Evolutionary conservation across 805 yeast species (phyloP).

Genomic region (Pichia heedii): DNA sequence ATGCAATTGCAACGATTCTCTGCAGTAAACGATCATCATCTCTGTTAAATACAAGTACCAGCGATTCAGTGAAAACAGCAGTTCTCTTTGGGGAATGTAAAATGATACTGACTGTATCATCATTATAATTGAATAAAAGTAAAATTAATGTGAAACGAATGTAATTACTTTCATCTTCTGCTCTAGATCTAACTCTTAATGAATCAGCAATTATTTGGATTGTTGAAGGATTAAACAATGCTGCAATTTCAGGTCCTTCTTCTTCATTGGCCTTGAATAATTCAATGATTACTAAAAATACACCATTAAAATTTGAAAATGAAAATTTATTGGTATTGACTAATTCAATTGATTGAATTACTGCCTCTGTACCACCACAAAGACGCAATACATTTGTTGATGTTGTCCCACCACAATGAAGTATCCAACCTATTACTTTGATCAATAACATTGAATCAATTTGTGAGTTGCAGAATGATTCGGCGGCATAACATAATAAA

Average conservation of each 20-base stretch:
- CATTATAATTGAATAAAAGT: not conserved
- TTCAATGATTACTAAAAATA: not conserved
- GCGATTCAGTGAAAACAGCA: not conserved
- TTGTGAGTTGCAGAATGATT: no score
- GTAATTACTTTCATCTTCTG: not conserved
- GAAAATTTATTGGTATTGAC: not conserved
- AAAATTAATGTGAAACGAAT: not conserved
- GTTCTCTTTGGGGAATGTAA: not conserved
- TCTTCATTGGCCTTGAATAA: not conserved
- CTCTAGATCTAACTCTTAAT: not conserved
- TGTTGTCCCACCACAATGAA: constrained; percentile 6
- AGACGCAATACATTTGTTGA: not conserved
- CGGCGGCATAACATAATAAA: constrained; percentile 28
- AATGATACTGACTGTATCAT: not conserved
- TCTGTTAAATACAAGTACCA: not conserved
- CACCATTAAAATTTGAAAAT: not conserved
- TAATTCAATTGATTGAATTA: not conserved
- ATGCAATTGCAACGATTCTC: not conserved
- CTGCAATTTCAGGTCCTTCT: not conserved
- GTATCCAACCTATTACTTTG: constrained; percentile 26
- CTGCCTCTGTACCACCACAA: not conserved
- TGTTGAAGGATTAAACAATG: not conserved
- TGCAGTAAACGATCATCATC: not conserved
- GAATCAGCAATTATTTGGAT: not conserved
- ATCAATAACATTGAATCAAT: constrained; percentile 17